phyloP scores from a whole-genome alignment of 2,329 filamentous ascomycete species.

The Paradendryphiella salina region DNA sequence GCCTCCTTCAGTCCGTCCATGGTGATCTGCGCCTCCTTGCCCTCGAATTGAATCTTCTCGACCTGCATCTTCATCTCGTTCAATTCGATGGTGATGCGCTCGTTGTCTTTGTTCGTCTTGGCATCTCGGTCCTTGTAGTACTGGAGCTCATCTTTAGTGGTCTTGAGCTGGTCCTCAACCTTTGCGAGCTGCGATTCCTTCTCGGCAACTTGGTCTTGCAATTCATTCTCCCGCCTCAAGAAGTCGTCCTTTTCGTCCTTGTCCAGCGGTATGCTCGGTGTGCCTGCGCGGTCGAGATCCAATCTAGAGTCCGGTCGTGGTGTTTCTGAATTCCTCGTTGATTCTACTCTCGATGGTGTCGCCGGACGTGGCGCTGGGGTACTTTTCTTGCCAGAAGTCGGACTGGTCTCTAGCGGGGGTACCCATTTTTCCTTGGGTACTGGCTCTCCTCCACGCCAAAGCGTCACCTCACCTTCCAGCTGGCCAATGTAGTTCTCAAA shows the following conservation, averaged over 20 bases:
- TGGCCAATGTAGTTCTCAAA: constrained; percentile 85
- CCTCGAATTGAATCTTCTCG: constrained; percentile 92
- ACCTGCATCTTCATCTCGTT: constrained; percentile 97
- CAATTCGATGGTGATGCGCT: constrained; percentile 79
- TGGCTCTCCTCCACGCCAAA: constrained; percentile 84
- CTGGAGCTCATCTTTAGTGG: constrained; percentile 82
- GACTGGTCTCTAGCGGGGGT: constrained; percentile 62
- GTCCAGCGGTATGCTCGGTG: constrained; percentile 83
- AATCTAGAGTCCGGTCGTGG: constrained; percentile 65
- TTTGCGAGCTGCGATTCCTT: constrained; percentile 80
- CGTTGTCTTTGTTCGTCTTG: constrained; percentile 85
- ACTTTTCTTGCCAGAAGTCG: constrained; percentile 53
- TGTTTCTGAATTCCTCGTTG: constrained; percentile 50
- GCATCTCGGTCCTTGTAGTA: constrained; percentile 84
- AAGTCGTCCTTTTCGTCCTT: constrained; percentile 98
- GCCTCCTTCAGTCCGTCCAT: constrained; percentile 98
- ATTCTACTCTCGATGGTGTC: constrained; percentile 61
- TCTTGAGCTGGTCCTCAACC: constrained; percentile 77
- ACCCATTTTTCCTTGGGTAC: constrained; percentile 92
- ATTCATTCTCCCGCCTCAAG: constrained; percentile 88
- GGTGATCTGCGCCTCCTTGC: constrained; percentile 94
- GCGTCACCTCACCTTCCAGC: constrained; percentile 80
- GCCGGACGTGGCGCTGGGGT: constrained; percentile 60
- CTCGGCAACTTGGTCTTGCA: constrained; percentile 94
- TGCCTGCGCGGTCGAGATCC: constrained; percentile 77